phyloP scores from a whole-genome alignment of 2,329 filamentous ascomycete genomes.

The Cordyceps fumosorosea region DNA sequence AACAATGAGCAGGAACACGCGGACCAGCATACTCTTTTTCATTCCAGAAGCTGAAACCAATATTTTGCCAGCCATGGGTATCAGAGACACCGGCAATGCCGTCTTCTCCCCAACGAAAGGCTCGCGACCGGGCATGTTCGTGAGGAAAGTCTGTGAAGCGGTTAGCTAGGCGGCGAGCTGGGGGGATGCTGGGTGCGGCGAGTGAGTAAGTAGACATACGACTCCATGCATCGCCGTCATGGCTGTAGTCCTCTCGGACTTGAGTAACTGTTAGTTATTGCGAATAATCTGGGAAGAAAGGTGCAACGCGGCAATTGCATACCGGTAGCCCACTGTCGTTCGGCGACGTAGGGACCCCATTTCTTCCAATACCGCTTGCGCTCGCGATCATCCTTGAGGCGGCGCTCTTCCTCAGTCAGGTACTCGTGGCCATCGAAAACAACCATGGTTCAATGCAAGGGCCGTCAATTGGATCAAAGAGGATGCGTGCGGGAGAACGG shows the following conservation, averaged over 20 bases:
- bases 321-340: slow-evolving; percentile 95
- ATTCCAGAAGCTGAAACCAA: slow-evolving; percentile 97
- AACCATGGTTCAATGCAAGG: slow-evolving; percentile 58
- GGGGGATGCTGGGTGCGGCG: background rate
- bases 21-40: slow-evolving; percentile 69
- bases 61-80: slow-evolving; percentile 83
- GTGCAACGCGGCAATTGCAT: slow-evolving; percentile 17
- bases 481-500: background rate
- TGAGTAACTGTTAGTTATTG: slow-evolving; percentile 16
- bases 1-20: background rate
- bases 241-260: slow-evolving; percentile 86
- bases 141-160: slow-evolving; percentile 73
- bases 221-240: slow-evolving; percentile 91
- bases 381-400: slow-evolving; percentile 78
- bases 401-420: slow-evolving; percentile 82
- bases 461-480: background rate
- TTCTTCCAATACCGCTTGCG: slow-evolving; percentile 93
- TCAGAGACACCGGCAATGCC: slow-evolving; percentile 93
- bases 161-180: background rate
- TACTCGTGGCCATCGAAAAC: slow-evolving; percentile 83
- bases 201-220: slow-evolving; percentile 47
- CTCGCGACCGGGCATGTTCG: slow-evolving; percentile 80
- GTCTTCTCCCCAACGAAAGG: slow-evolving; percentile 94
- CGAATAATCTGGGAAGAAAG: background rate
- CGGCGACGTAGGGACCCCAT: slow-evolving; percentile 91